phyloP scores from a whole-genome alignment of 345 rosid species.

The Boechera retrofracta region DNA sequence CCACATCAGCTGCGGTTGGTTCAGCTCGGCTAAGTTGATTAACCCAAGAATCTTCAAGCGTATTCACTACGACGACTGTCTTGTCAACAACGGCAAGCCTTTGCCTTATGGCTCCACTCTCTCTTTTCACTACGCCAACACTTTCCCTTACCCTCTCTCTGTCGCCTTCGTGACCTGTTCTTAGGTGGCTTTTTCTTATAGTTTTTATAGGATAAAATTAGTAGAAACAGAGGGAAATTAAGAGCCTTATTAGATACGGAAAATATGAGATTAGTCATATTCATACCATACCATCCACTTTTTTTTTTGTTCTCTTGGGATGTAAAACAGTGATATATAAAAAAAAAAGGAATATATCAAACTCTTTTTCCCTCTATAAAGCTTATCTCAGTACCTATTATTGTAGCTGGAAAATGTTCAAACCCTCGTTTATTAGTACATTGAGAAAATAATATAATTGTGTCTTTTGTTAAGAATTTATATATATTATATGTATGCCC shows the following conservation, averaged over 20 bases:
- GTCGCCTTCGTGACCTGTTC: conserved; percentile 70
- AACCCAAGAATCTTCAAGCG: conserved; percentile 88
- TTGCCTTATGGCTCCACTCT: conserved; percentile 60
- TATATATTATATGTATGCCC: too few relatives aligned
- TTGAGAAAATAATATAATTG: too few relatives aligned
- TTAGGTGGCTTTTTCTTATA: background rate
- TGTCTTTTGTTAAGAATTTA: too few relatives aligned
- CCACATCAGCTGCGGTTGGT: conserved; percentile 88
- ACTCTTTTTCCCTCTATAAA: background rate
- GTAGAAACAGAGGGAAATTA: conserved; percentile 19
- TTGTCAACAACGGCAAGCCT: conserved; percentile 84
- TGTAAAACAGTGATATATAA: conserved; percentile 18
- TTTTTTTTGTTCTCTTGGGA: conserved; percentile 31
- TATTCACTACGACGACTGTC: conserved; percentile 79
- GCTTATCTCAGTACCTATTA: background rate
- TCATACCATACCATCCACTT: conserved; percentile 28
- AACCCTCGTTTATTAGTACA: background rate
- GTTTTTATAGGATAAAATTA: conserved; percentile 19
- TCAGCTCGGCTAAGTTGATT: conserved; percentile 75
- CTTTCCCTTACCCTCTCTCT: conserved; percentile 69
- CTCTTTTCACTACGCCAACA: conserved; percentile 79
- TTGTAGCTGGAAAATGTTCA: background rate
- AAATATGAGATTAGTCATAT: conserved; percentile 28
- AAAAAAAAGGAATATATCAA: conserved; percentile 18
- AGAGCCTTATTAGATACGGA: conserved; percentile 21